Base-by-base conservation (phyloP, 2,329 filamentous ascomycete species). In the Epichloe sp. region DNA sequence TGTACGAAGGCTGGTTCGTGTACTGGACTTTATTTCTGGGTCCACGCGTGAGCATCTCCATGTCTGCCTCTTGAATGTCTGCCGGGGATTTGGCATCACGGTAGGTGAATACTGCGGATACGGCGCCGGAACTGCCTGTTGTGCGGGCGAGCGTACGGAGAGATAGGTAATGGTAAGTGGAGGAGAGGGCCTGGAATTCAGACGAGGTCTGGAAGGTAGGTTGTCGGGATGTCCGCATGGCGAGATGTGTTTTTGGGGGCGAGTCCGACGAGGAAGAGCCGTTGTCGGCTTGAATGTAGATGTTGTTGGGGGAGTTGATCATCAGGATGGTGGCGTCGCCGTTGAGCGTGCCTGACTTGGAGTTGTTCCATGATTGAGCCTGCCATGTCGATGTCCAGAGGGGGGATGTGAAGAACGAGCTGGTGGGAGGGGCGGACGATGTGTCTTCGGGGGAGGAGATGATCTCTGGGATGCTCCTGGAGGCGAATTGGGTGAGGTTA, bases 1-100 rank as follows among this genome's bases (percentile, higher is more conserved):
- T 71, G 51, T 75, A 72, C 0, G 75, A 68, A 0, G 79, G 79
- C 60, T 83, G 79, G 60, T 83, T 83, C 14, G 79, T 82, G 63
- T 79, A 82, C 54, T 77, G 73, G 38, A 78, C 63, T 38, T 63
- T 63, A 51, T 71, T 57, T 23, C 59, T 63, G 1, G 71, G 68
- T 52, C 74, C 73, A 26, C 63, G 60, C 2, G 76, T 78, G 47
- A 76, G 65, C 47, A 78, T 67, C 62, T 79, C 76, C 26, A 79
- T 64, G 57, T 79, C 75, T 4, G 45, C 45, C 31, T 47, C 45
- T 47, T 47, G 45, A 14, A 77, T 66, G 17, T 64, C 52, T 3
- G 63, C 60, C 4, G 70, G 63, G 5, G 66, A 59, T 8, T 64
- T 59, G 17, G 58, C 54, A 52, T 69, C 63, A 21, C 66, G 65